Base-by-base conservation (phyloP, 2,329 filamentous ascomycete species). In the Neofusicoccum umdonicola region DNA sequence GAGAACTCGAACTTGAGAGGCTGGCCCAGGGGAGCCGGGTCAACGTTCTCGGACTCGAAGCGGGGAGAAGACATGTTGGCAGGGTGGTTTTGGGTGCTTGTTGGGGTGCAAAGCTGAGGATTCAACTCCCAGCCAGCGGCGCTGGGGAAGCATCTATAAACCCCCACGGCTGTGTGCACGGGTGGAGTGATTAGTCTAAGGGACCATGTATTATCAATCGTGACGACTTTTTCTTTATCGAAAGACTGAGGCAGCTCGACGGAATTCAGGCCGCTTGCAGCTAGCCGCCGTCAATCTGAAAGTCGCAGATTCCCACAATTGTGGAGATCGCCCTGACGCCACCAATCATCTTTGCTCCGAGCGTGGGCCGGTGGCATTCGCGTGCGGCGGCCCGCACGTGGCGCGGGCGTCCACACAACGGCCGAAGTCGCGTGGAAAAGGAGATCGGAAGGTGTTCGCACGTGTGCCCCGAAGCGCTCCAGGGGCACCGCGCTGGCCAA, bases 1-100 rank as follows among this genome's bases (percentile, higher is more conserved):
- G 83, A 83, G 68, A 82, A 82, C 27, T 75, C 75, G 66, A 81
- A 82, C 44, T 78, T 70, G 58, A 82, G 73, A 17, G 79, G 77
- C 69, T 81, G 72, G 60, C 73, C 80, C 67, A 82, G 68, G 12
- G 79, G 76, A 1, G 76, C 71, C 15, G 76, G 68, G 68, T 80
- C 78, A 65, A 76, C 76, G 67, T 79, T 67, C 63, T 78, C 74
- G 58, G 79, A 76, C 66, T 79, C 73, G 68, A 76, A 81, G 68
- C 80, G 73, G 64, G 70, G 68, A 65, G 75, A 60, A 60, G 56
- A 31, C 56, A 60, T 60, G 41, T 6, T 60, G 56, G 8, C 22
- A 22, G 22, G 35, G 19, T 15, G 41, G 31, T 22, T 11, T n/a
- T 17, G 39, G 17, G 1, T 35, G 31, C 13, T 34, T 60, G 44